Percentiles rank a stretch among this genome's conserved stretches.
Evolutionary conservation across 345 rosid species (phyloP).

Genomic region (Rhodamnia argentea): DNA sequence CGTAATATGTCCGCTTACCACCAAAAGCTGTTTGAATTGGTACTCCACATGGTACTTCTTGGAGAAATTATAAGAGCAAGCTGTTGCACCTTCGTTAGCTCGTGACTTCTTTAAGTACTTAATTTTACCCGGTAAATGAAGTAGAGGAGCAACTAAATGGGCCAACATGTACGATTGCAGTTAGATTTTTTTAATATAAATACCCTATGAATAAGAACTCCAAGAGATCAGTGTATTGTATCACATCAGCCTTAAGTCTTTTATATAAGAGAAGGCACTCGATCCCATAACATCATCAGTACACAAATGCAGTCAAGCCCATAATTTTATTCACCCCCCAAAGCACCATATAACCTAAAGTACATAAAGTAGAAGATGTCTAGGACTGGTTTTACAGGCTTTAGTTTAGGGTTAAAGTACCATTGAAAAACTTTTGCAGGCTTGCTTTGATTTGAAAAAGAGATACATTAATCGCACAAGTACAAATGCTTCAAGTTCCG

Average conservation of each 20-base stretch:
- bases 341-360: not conserved
- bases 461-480: not conserved
- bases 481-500: not conserved
- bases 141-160: not conserved
- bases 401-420: not conserved
- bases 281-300: not conserved
- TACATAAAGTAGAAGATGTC: not conserved
- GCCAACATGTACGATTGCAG: not conserved
- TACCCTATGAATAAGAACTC: not conserved
- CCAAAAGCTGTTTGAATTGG: no score
- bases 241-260: not conserved
- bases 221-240: not conserved
- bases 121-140: not conserved
- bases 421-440: not conserved
- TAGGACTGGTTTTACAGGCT: not conserved
- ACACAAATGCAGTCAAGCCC: not conserved
- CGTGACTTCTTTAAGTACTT: not conserved
- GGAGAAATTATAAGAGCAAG: not conserved
- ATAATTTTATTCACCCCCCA: not conserved
- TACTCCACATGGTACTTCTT: not conserved
- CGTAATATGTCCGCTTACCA: no score
- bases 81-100: not conserved
- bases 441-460: not conserved
- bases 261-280: not conserved
- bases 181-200: not conserved